Evolutionary conservation across 805 yeast genomes (phyloP), one percentile per base, ranked within the genome.

Genomic region (Pichia occidentalis): DNA sequence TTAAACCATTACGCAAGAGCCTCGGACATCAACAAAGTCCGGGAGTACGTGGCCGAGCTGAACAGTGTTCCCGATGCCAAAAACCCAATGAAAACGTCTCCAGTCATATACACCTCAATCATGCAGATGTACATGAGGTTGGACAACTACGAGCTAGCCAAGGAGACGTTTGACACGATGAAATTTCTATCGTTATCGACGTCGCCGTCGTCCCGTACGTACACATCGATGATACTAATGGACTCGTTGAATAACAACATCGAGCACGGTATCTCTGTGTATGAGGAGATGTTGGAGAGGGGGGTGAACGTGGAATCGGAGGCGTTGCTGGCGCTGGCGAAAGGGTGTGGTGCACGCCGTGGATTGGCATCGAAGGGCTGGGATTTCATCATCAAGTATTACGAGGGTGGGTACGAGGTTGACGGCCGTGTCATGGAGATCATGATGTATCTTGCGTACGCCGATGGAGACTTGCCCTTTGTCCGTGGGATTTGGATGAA

Each of bases 141-240:
- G 36, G 62, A 53, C 40, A 71, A 73, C 38, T 74, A 67, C 43
- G 56, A 64, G 13, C 77, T 80, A 44, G 95, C 95, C 0, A 71
- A 73, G 39, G 77, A 77, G 31, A 64, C 84, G 2, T 92, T 92
- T 59, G 86, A 81, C 47, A 75, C 85, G 44, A 77, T 92, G 87
- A 90, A 86, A 54, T 90, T 85, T 55, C 57, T 81, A 47, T 76
- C 92, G 1, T 52, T 65, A 4, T 63, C 65, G 20, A 75, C 87
- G 12, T 70, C 74, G 34, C 96, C 97, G 0, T 82, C 77, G 33
- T 51, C 73, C 0, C 59, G 61, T 13, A 74, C 87, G 1, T 92
- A 87, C 57, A 77, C 80, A 41, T 73, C 82, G 5, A 74, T 87
- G 66, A 73, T 90, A 10, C 68, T 77, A 9, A 65, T 85, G 7